Percentiles rank a stretch among this genome's conserved stretches.
phyloP scores from a whole-genome alignment of 2,329 filamentous ascomycete genomes.

The Xylogone sp. region DNA sequence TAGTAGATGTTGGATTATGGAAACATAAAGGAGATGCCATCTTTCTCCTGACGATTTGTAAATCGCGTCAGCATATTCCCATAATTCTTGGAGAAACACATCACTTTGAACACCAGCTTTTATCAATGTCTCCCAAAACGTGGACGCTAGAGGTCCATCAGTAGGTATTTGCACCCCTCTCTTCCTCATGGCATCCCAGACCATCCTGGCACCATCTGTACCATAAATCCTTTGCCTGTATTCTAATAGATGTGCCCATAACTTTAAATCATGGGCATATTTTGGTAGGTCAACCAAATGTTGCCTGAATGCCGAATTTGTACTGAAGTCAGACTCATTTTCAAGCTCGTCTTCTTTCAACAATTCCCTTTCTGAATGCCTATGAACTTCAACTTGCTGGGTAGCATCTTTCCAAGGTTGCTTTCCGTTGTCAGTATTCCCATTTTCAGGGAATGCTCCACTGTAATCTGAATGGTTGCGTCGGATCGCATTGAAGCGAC shows the following conservation, averaged over 20 bases:
- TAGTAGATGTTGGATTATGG: constrained; percentile 38
- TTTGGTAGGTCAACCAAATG: not conserved
- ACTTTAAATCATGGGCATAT: constrained; percentile 24
- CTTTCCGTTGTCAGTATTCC: not conserved
- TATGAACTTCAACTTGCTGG: not conserved
- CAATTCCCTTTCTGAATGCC: not conserved
- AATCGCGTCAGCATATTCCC: constrained; percentile 37
- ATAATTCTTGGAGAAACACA: constrained; percentile 31
- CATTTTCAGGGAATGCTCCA: too few relatives aligned
- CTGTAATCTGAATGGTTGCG: not conserved
- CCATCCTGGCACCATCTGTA: constrained; percentile 32
- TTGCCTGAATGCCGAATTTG: not conserved
- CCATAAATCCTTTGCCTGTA: constrained; percentile 37
- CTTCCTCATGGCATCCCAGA: constrained; percentile 37
- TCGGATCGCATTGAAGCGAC: not conserved
- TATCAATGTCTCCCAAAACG: constrained; percentile 43
- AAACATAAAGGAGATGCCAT: constrained; percentile 37
- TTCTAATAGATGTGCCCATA: constrained; percentile 38
- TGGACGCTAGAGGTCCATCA: constrained; percentile 32
- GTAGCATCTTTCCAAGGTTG: not conserved
- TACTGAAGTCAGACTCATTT: not conserved
- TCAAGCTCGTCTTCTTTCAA: not conserved
- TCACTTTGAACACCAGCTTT: constrained; percentile 29
- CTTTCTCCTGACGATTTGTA: constrained; percentile 30
- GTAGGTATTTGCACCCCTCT: constrained; percentile 35